A percentile compares a stretch with the other conserved stretches of the same genome.
Evolutionary conservation across 2,329 filamentous ascomycete species (phyloP).

Genomic region (Penicillium corylophilum): DNA sequence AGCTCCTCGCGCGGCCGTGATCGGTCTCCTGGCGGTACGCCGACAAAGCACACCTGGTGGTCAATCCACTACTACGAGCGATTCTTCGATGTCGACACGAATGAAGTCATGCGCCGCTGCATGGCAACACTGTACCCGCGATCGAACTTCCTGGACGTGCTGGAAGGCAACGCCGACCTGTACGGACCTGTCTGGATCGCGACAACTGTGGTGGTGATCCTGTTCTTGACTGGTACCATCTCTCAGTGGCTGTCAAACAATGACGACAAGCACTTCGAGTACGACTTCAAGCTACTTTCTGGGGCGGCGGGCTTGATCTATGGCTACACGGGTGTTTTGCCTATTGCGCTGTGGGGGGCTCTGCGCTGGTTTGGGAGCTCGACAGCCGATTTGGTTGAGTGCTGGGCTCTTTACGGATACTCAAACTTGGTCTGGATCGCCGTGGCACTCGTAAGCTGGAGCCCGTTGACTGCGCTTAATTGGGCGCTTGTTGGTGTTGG

Average conservation of each 20-base stretch:
- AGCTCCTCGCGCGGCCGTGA: constrained; percentile 42
- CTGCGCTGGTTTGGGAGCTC: constrained; percentile 95
- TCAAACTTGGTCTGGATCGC: constrained; percentile 96
- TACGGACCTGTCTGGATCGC: constrained; percentile 99
- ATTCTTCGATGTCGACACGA: constrained; percentile 98
- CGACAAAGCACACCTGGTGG: constrained; percentile 87
- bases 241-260: constrained; percentile 78
- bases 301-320: constrained; percentile 91
- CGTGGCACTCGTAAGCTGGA: constrained; percentile 89
- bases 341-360: constrained; percentile 79
- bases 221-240: constrained; percentile 94
- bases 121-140: constrained; percentile 85
- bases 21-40: constrained; percentile 41
- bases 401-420: constrained; percentile 94
- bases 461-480: constrained; percentile 80
- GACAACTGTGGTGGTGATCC: constrained; percentile 90
- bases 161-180: constrained; percentile 93
- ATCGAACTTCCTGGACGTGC: constrained; percentile 91
- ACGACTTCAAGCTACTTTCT: constrained; percentile 86
- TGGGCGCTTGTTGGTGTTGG: constrained; percentile 89
- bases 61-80: constrained; percentile 89
- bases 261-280: constrained; percentile 71
- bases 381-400: constrained; percentile 88
- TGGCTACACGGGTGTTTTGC: constrained; percentile 88
- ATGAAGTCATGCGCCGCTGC: constrained; percentile 82